A percentile compares a stretch with the other conserved stretches of the same genome.
phyloP scores from a whole-genome alignment of 495 filamentous ascomycete genomes.

The Penicillium psychrofluorescens region DNA sequence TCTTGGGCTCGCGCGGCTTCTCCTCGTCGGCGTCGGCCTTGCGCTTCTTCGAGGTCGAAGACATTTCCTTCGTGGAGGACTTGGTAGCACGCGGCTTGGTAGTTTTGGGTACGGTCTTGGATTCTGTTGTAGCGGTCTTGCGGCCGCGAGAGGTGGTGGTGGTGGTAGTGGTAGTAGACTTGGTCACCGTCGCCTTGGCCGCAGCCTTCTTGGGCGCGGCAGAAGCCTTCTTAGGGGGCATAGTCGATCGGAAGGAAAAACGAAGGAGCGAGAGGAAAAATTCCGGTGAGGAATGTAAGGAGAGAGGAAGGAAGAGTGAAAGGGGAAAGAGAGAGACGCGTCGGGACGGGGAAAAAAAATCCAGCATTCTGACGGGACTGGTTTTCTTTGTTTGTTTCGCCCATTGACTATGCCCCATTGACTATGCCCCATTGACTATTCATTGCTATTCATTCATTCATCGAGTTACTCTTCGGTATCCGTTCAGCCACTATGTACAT shows the following conservation, averaged over 20 bases:
- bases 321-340: slow-evolving; percentile 7
- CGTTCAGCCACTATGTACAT: background rate
- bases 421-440: too few species aligned
- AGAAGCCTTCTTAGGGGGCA: slow-evolving; percentile 30
- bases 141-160: slow-evolving; percentile 1
- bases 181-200: slow-evolving; percentile 5
- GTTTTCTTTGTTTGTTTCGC: background rate
- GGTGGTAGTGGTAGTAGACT: slow-evolving; percentile 3
- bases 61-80: slow-evolving; percentile 5
- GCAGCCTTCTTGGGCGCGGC: slow-evolving; percentile 11
- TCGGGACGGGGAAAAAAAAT: slow-evolving; percentile 4
- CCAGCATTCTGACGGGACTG: background rate
- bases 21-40: slow-evolving; percentile 28
- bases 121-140: slow-evolving; percentile 14
- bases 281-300: slow-evolving; percentile 5
- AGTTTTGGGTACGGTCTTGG: background rate
- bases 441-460: background rate
- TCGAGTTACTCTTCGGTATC: background rate
- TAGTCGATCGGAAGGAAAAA: slow-evolving; percentile 7
- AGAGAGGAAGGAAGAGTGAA: slow-evolving; percentile 1
- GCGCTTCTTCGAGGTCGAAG: slow-evolving; percentile 29
- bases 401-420: too few species aligned
- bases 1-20: slow-evolving; percentile 15
- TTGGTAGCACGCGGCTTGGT: slow-evolving; percentile 12
- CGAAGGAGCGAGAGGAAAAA: slow-evolving; percentile 2